Percentiles rank a stretch among this genome's conserved stretches.
Conservation (phyloP, 805 yeast species). For the Pichia californica region DNA sequence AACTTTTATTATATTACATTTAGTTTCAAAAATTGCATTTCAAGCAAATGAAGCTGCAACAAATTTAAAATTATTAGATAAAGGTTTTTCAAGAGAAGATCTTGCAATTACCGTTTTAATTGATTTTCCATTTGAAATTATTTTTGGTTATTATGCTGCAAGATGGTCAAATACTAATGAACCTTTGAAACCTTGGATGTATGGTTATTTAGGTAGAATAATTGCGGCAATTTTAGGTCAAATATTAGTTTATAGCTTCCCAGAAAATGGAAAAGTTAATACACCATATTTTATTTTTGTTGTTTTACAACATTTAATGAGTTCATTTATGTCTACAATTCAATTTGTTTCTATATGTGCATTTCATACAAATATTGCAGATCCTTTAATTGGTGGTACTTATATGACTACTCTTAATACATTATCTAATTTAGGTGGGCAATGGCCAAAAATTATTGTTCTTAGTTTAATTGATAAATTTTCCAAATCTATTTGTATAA, state of each 20-base stretch:
- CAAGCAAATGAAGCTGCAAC: conserved; percentile 97
- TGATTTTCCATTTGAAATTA: conserved; percentile 92
- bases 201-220: conserved; percentile 78
- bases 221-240: conserved; percentile 73
- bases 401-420: conserved; percentile 96
- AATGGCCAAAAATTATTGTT: conserved; percentile 90
- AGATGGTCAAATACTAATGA: conserved; percentile 80
- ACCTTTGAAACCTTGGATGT: conserved; percentile 84
- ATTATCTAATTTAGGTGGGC: conserved; percentile 88
- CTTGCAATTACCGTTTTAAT: conserved; percentile 86
- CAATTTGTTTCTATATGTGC: conserved; percentile 94
- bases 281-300: conserved; percentile 58
- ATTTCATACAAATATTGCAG: conserved; percentile 92
- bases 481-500: conserved; percentile 57
- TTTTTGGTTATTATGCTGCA: conserved; percentile 94
- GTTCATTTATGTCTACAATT: conserved; percentile 89
- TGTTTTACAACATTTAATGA: conserved; percentile 73
- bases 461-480: conserved; percentile 74
- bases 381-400: conserved; percentile 94
- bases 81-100: conserved; percentile 90
- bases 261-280: conserved; percentile 44
- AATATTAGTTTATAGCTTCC: conserved; percentile 65
- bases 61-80: conserved; percentile 80
- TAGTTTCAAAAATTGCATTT: conserved; percentile 83
- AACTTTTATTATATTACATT: conserved; percentile 63